Percentiles rank a stretch among this genome's conserved stretches.
These are phyloP conservation scores for Rusavskia elegans DNA, from an alignment of 495 filamentous ascomycete species.

Conservation along the genomic window DNA sequence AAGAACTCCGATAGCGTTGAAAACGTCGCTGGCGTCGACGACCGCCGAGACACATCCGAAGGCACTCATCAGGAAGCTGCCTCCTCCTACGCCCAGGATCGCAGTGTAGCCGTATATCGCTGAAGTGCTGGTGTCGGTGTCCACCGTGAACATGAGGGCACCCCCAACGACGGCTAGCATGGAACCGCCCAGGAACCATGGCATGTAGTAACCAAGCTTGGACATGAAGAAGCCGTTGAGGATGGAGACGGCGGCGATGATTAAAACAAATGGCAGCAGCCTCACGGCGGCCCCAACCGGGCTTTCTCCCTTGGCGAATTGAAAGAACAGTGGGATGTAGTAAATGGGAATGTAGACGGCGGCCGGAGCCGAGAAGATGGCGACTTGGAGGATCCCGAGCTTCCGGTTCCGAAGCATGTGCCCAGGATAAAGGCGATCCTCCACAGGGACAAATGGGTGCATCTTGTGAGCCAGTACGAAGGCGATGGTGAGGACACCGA, in stretches of 20 bases:
- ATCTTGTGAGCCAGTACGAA: constrained; percentile 32
- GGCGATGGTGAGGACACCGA: constrained; percentile 23
- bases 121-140: no score
- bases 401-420: constrained; percentile 37
- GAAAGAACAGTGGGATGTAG: constrained; percentile 63
- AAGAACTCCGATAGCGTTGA: no score
- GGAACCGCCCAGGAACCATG: constrained; percentile 1
- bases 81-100: no score
- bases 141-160: no score
- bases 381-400: constrained; percentile 29
- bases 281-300: constrained; percentile 23
- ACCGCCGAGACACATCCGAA: no score
- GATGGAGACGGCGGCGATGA: constrained; percentile 26
- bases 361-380: constrained; percentile 12
- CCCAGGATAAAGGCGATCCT: constrained; percentile 27
- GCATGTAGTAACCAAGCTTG: constrained; percentile 14
- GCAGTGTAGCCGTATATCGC: no score
- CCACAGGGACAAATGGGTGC: constrained; percentile 28
- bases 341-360: constrained; percentile 31
- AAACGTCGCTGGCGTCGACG: no score
- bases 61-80: no score
- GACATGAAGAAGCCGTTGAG: constrained; percentile 11
- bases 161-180: constrained; percentile 3
- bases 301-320: constrained; percentile 32
- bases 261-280: constrained; percentile 27